Conservation (phyloP, 257 asterid genomes). For the Scutellaria galericulata region DNA sequence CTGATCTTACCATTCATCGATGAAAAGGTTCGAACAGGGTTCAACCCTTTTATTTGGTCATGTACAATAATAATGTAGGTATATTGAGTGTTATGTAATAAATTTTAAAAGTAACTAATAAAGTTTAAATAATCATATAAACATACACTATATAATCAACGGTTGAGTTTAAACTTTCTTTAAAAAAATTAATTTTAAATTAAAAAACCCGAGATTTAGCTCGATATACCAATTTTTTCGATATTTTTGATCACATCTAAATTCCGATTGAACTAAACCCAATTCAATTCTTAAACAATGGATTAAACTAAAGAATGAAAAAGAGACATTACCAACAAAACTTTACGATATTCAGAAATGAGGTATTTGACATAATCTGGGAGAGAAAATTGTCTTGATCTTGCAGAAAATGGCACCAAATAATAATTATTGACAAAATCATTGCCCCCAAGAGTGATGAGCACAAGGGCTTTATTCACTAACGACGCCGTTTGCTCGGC, state of each 20-base stretch:
- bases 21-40: background rate
- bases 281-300: too few relatives aligned
- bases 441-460: constrained; percentile 88
- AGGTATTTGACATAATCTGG: constrained; percentile 66
- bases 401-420: constrained; percentile 76
- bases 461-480: constrained; percentile 74
- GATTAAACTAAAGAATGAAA: background rate
- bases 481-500: constrained; percentile 48
- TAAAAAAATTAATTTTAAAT: too few relatives aligned
- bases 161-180: too few relatives aligned
- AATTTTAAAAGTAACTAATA: too few relatives aligned
- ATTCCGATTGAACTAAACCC: too few relatives aligned
- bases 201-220: too few relatives aligned
- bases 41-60: background rate
- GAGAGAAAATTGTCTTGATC: constrained; percentile 76
- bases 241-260: too few relatives aligned
- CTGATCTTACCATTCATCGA: background rate
- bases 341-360: constrained; percentile 74
- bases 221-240: too few relatives aligned
- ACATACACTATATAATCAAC: too few relatives aligned
- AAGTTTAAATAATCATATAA: too few relatives aligned
- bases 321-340: constrained; percentile 49
- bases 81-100: too few relatives aligned
- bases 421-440: constrained; percentile 92
- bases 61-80: background rate